These are phyloP conservation scores for Leishmania lainsoni DNA, from an alignment of 208 protist genomes.

Conservation along the genomic window DNA sequence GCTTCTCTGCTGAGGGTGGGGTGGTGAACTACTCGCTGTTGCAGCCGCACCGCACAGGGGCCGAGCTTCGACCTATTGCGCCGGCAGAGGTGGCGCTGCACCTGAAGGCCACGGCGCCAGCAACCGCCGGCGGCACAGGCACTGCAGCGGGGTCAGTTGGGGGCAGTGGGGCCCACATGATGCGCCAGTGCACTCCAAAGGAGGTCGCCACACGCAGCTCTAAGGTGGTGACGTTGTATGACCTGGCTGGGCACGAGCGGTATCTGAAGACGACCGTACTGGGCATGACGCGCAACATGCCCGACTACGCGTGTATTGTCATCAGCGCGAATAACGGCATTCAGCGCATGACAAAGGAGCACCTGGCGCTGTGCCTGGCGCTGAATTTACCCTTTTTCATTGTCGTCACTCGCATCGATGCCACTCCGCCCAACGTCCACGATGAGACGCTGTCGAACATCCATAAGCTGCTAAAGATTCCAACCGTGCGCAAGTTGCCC, in stretches of 20 bases:
- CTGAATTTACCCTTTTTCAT: slow-evolving; percentile 96
- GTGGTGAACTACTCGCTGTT: slow-evolving; percentile 87
- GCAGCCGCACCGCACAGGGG: slow-evolving; percentile 19
- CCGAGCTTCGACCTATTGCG: slow-evolving; percentile 17
- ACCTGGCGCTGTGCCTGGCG: slow-evolving; percentile 96
- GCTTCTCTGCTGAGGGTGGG: slow-evolving; percentile 93
- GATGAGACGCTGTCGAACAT: slow-evolving; percentile 90
- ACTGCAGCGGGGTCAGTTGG: background rate
- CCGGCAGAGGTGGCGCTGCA: slow-evolving; percentile 12
- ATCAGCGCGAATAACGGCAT: slow-evolving; percentile 93
- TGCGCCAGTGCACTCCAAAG: slow-evolving; percentile 57
- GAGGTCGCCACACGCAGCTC: slow-evolving; percentile 80
- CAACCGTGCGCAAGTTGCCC: slow-evolving; percentile 93
- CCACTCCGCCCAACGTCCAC: slow-evolving; percentile 92
- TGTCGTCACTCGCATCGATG: slow-evolving; percentile 97
- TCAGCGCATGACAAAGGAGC: slow-evolving; percentile 96
- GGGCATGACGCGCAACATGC: slow-evolving; percentile 96
- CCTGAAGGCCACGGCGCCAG: background rate
- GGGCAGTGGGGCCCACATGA: slow-evolving; percentile 3
- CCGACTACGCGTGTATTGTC: slow-evolving; percentile 96
- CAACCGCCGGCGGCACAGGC: background rate
- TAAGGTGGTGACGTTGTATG: slow-evolving; percentile 97
- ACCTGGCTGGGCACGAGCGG: slow-evolving; percentile 97
- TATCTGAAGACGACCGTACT: slow-evolving; percentile 98
- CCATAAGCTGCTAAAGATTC: slow-evolving; percentile 93